Percentiles rank a stretch among this genome's conserved stretches.
Conservation (phyloP, 179 eudicot species). For the Sideroxylon spinosum region DNA sequence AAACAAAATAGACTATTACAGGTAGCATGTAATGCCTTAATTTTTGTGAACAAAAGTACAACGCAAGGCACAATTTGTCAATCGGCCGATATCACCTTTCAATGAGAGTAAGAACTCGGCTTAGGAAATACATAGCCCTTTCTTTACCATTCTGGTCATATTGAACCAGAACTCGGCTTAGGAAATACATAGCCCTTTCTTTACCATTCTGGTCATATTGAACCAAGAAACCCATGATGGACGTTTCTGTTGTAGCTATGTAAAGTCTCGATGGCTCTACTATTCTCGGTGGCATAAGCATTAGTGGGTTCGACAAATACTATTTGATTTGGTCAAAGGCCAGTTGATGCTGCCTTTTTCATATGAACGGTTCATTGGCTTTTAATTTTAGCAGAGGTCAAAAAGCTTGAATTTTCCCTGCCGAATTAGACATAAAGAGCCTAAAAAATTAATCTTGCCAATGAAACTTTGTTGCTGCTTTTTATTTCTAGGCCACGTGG, state of each 20-base stretch:
- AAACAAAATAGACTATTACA: neutral
- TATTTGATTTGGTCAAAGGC: too few species aligned
- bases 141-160: neutral
- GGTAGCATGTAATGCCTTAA: neutral
- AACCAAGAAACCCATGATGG: neutral
- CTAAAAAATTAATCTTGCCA: neutral
- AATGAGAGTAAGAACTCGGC: neutral
- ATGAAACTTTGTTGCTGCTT: too few species aligned
- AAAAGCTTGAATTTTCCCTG: too few species aligned
- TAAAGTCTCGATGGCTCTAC: neutral
- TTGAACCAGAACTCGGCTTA: neutral
- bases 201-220: neutral
- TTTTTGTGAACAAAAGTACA: neutral
- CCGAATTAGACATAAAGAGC: neutral
- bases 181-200: neutral
- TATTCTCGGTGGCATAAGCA: neutral
- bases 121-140: neutral
- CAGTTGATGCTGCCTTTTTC: too few species aligned
- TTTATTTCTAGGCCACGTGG: neutral
- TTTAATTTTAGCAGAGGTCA: too few species aligned
- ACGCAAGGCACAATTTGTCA: neutral
- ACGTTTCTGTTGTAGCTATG: neutral
- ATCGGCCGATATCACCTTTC: neutral
- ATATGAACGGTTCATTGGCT: too few species aligned
- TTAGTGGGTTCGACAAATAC: too few species aligned